A percentile compares a stretch with the other conserved stretches of the same genome.
phyloP scores from a whole-genome alignment of 2,329 filamentous ascomycete species.

The Trichoderma koningii region DNA sequence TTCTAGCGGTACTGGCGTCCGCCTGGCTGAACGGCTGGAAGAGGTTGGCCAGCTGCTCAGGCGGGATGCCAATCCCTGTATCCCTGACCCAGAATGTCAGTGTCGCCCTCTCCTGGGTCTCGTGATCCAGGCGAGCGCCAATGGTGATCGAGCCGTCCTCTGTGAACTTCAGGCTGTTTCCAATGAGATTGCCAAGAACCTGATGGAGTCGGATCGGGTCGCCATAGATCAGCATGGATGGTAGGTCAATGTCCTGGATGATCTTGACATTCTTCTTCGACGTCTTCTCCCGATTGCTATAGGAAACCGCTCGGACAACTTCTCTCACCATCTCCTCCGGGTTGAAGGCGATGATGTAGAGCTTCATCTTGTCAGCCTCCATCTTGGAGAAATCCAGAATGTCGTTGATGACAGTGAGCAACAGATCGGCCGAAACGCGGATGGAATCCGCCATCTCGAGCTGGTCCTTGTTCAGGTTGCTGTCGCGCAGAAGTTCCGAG shows the following conservation, averaged over 20 bases:
- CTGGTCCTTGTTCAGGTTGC: constrained; percentile 72
- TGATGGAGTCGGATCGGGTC: constrained; percentile 68
- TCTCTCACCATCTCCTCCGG: constrained; percentile 68
- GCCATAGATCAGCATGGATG: constrained; percentile 71
- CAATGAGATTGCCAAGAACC: constrained; percentile 79
- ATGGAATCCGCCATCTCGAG: constrained; percentile 87
- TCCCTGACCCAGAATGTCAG: constrained; percentile 86
- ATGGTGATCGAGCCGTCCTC: constrained; percentile 85
- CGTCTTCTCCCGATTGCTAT: constrained; percentile 65
- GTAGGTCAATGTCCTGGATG: constrained; percentile 69
- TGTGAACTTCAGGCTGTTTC: constrained; percentile 94
- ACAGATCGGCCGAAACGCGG: constrained; percentile 78
- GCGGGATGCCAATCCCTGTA: constrained; percentile 87
- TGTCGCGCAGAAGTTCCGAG: constrained; percentile 79
- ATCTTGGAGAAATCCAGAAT: constrained; percentile 95
- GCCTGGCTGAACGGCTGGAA: constrained; percentile 94
- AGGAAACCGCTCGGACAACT: constrained; percentile 66
- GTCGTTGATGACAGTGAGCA: constrained; percentile 93
- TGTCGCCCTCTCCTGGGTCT: constrained; percentile 69
- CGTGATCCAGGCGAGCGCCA: constrained; percentile 69
- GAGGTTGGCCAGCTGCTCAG: constrained; percentile 78
- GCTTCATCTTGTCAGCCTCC: constrained; percentile 83
- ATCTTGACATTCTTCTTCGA: constrained; percentile 65
- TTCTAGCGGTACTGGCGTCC: constrained; percentile 84
- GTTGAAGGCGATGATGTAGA: constrained; percentile 71